A percentile compares a stretch with the other conserved stretches of the same genome.
Evolutionary conservation across 371 early-diverging fungal species (phyloP).

Genomic region (Smittium culicis): DNA sequence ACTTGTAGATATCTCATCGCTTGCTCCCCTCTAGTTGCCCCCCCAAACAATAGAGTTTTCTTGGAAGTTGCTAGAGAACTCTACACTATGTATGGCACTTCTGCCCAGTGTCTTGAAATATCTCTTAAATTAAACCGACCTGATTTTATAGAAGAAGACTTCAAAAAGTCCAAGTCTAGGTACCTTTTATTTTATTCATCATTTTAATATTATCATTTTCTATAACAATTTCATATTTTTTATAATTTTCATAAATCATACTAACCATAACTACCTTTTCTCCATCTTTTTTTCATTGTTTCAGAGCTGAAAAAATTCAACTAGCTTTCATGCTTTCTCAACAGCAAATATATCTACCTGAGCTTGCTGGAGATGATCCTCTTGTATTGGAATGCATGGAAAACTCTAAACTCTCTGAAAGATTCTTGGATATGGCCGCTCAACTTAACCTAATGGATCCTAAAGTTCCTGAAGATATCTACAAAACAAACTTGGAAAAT

Average conservation of each 20-base stretch:
- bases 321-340: slow-evolving; percentile 86
- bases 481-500: slow-evolving; percentile 90
- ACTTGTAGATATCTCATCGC: slow-evolving; percentile 93
- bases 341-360: slow-evolving; percentile 54
- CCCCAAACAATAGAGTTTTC: slow-evolving; percentile 76
- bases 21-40: slow-evolving; percentile 77
- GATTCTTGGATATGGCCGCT: slow-evolving; percentile 74
- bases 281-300: slow-evolving; percentile 24
- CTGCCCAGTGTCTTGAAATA: slow-evolving; percentile 68
- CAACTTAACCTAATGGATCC: slow-evolving; percentile 91
- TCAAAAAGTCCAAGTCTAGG: slow-evolving; percentile 52
- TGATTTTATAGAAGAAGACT: slow-evolving; percentile 74
- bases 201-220: not conserved
- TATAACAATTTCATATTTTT: not conserved
- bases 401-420: slow-evolving; percentile 69
- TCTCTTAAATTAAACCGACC: slow-evolving; percentile 71
- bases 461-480: slow-evolving; percentile 93
- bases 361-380: slow-evolving; percentile 69
- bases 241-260: no score
- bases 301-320: slow-evolving; percentile 75
- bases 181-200: not conserved
- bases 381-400: slow-evolving; percentile 66
- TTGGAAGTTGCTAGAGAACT: slow-evolving; percentile 78
- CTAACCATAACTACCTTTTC: no score
- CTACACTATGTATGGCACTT: slow-evolving; percentile 65